Evolutionary conservation across 306 rosid species (phyloP).

Genomic region (Potentilla sterilis): DNA sequence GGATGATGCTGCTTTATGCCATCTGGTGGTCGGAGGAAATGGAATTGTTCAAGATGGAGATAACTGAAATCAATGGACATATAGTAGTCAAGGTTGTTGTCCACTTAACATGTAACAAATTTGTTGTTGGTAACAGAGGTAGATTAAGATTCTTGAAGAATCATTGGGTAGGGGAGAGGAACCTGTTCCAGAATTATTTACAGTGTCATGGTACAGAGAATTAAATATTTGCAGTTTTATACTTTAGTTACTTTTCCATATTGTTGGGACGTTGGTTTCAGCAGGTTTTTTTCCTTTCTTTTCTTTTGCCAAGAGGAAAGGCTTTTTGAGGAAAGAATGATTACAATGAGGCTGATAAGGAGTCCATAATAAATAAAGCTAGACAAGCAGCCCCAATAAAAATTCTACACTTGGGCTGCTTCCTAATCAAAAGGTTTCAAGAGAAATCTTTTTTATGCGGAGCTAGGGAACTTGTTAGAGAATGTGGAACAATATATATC

Average conservation of each 20-base stretch:
- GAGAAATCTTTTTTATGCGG: not conserved
- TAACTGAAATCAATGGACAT: not conserved
- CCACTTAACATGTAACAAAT: not conserved
- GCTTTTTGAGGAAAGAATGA: not conserved
- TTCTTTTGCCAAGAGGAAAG: not conserved
- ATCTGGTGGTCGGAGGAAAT: not conserved
- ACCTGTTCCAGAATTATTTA: not conserved
- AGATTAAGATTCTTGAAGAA: not conserved
- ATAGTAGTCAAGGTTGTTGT: not conserved
- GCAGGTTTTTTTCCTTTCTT: not conserved
- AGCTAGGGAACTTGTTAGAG: not conserved
- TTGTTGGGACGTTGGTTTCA: not conserved
- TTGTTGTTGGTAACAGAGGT: not conserved
- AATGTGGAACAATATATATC: not conserved
- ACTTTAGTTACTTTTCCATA: not conserved
- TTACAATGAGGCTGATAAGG: not conserved
- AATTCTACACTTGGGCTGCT: not conserved
- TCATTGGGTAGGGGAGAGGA: not conserved
- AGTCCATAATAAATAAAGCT: not conserved
- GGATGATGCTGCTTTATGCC: not conserved
- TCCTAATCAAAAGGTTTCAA: not conserved
- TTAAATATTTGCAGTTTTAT: not conserved
- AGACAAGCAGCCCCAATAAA: not conserved
- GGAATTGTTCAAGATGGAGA: not conserved
- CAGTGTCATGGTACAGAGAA: not conserved